These are phyloP conservation scores for Rossbeevera mucosa DNA, from an alignment of 768 basidiomycete genomes.

Conservation along the genomic window DNA sequence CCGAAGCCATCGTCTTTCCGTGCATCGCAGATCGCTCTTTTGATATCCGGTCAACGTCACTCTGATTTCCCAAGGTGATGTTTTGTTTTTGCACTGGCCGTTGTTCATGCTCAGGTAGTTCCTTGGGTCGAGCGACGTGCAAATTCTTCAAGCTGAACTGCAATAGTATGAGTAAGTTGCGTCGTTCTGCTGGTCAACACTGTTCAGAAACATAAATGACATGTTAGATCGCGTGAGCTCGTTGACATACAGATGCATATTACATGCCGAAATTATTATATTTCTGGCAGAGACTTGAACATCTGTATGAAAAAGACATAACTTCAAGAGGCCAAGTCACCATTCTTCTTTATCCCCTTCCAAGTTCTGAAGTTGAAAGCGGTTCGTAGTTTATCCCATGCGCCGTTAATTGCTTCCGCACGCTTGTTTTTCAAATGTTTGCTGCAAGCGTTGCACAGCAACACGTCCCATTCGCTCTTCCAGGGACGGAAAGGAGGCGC, in stretches of 20 bases:
- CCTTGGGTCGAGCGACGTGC: slow-evolving; percentile 32
- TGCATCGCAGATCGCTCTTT: slow-evolving; percentile 40
- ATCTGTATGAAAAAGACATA: not conserved
- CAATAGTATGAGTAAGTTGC: slow-evolving; percentile 44
- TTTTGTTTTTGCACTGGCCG: slow-evolving; percentile 45
- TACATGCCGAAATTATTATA: too few species aligned
- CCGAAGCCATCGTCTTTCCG: slow-evolving; percentile 38
- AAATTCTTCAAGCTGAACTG: slow-evolving; percentile 34
- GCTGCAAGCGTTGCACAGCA: not conserved
- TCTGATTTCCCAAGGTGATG: slow-evolving; percentile 35
- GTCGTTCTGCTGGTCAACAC: slow-evolving; percentile 41
- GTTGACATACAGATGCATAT: too few species aligned
- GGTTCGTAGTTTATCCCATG: slow-evolving; percentile 2
- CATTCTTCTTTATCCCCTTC: not conserved
- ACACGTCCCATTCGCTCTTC: not conserved
- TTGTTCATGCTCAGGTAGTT: slow-evolving; percentile 47
- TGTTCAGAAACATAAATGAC: slow-evolving; percentile 34
- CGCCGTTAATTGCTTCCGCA: not conserved
- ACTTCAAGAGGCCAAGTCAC: not conserved
- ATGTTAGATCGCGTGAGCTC: too few species aligned
- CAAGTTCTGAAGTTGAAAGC: slow-evolving; percentile 11
- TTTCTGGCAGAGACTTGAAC: too few species aligned
- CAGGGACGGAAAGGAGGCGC: not conserved
- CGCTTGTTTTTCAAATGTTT: rapidly evolving
- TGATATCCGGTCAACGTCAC: slow-evolving; percentile 46